Base-by-base conservation (phyloP, 1,139 yeast genomes). In the Nadsonia starkeyi-henricii region DNA sequence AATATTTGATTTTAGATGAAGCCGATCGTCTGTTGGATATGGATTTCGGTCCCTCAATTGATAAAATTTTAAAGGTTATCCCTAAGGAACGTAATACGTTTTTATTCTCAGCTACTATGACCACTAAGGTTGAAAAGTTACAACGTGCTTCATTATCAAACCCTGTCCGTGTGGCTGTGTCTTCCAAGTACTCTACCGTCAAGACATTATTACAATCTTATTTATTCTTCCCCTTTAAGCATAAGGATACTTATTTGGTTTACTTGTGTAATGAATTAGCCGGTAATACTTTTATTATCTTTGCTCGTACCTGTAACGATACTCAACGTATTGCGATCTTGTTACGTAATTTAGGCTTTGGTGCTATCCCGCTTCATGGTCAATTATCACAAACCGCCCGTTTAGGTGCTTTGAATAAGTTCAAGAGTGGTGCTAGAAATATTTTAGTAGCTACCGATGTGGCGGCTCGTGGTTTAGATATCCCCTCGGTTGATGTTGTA, bases 401-500 rank as follows among this genome's bases (percentile, higher is more conserved):
- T 62, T 75, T 91, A 48, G 96, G 96, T 13, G 91, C 97, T 0
- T 72, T 91, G 55, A 93, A 88, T 67, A 83, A 89, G 62, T 91
- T 91, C 72, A 86, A 89, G 61, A 74, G 93, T 1, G 96, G 96
- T 3, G 75, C 77, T 45, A 77, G 88, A 55, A 77, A 78, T 52
- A 88, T 93, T 50, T 70, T 91, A 47, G 88, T 91, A 7, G 98
- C 98, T 12, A 91, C 98, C 0, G 97, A 91, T 68, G 98, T 91
- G 44, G 98, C 97, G 12, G 96, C 98, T 1, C 79, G 98, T 69
- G 98, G 98, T 51, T 75, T 91, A 55, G 98, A 91, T 74, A 91
- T 91, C 53, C 98, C 98, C 5, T 74, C 83, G 23, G 98, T 91
- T 43, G 98, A 91, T 64, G 73, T 85, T 48, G 98, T 91, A 46